Evolutionary conservation across 441 rosid species (phyloP), one percentile per base, ranked within the genome.

Genomic region (Iberis amara): DNA sequence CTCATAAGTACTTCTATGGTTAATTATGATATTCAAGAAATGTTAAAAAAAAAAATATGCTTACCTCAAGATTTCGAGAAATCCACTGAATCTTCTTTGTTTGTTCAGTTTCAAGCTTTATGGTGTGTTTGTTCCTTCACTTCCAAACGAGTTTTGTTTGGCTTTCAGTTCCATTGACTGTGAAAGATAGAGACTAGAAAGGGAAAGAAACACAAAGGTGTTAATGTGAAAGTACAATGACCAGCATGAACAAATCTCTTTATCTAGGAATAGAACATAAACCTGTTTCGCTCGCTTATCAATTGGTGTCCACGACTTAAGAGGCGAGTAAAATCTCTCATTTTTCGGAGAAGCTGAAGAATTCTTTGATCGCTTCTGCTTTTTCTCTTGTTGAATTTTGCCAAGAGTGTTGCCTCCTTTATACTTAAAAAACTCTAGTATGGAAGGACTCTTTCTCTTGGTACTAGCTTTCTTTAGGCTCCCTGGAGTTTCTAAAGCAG

Each of bases 211-310:
- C 21, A 33, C 10, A 58, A 56, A 32, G 43, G 21, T 46, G 28
- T 54, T 54, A 48, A 18, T 18, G 21, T 18, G 21, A 18, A 18
- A 18, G 21, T 18, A 18, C 21, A 18, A 18, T 18, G 21, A 18
- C 21, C 21, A 18, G 21, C 21, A 18, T 18, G 21, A 18, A 18
- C 21, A 18, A 18, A 18, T 18, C 21, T 18, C 21, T 18, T 18
- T 18, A 18, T 18, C 1, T 18, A 18, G 21, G 21, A 18, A 18
- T 33, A 15, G 31, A 44, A 45, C 3, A n/a, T 18, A 3, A 18
- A 86, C 97, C 89, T 79, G 91, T 68, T 77, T 81, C 11, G 91
- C 79, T 66, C 82, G 80, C 77, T 89, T 86, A 64, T 86, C 95
- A 54, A 55, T 11, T 50, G 95, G 94, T 26, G 95, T 89, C 75